These are phyloP conservation scores for Aegilops bicornis DNA, from an alignment of 176 grass and related monocot genomes.

Conservation along the genomic window DNA sequence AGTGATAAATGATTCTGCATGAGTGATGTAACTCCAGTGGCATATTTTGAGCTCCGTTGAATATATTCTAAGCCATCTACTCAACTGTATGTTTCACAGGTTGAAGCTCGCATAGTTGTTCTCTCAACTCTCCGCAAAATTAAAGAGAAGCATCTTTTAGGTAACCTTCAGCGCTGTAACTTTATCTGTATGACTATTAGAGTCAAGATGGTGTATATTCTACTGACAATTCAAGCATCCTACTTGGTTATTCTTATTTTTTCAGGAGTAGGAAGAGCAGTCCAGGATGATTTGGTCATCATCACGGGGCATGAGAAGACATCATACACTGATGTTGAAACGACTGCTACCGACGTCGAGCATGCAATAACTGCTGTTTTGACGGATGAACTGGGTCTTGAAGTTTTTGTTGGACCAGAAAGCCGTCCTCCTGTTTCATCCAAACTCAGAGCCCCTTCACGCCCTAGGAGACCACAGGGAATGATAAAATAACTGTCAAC, in stretches of 20 bases:
- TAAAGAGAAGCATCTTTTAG: constrained; percentile 78
- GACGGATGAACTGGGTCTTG: constrained; percentile 69
- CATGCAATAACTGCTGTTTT: constrained; percentile 66
- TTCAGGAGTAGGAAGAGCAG: constrained; percentile 44
- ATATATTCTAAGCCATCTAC: neutral
- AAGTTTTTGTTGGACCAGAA: constrained; percentile 53
- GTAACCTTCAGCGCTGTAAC: constrained; percentile 36
- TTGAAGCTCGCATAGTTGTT: constrained; percentile 93
- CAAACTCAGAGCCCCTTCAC: neutral
- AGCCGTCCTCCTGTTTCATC: constrained; percentile 22
- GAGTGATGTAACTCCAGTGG: neutral
- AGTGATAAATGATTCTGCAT: constrained; percentile 4
- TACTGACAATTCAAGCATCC: constrained; percentile 2
- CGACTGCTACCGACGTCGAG: constrained; percentile 43
- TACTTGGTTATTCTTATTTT: constrained; percentile 6
- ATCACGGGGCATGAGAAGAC: constrained; percentile 58
- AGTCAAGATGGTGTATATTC: neutral
- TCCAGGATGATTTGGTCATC: constrained; percentile 80
- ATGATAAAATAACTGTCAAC: constrained; percentile 63
- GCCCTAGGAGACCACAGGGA: constrained; percentile 62
- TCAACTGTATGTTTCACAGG: constrained; percentile 49
- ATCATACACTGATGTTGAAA: constrained; percentile 27
- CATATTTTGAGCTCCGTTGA: neutral
- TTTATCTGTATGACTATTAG: neutral
- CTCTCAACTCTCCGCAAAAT: constrained; percentile 93